phyloP scores from a whole-genome alignment of 2,329 filamentous ascomycete genomes.

The Aspergillus tubingensis region DNA sequence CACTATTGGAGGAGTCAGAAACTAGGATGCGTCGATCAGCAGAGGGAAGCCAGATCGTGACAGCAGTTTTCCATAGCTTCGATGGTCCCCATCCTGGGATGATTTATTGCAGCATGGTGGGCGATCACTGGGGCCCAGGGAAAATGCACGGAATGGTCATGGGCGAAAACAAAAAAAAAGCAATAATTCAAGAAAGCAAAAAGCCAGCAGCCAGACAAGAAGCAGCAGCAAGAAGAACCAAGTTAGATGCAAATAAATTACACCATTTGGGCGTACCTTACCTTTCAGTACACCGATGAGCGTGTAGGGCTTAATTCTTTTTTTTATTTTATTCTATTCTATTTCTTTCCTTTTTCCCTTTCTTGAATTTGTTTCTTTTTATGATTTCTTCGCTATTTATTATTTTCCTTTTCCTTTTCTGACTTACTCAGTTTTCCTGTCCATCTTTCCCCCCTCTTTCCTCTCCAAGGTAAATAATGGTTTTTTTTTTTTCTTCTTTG shows the following conservation, averaged over 20 bases:
- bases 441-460: not conserved
- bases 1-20: slow-evolving; percentile 43
- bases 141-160: slow-evolving; percentile 27
- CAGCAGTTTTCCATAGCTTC: slow-evolving; percentile 40
- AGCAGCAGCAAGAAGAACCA: not conserved
- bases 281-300: slow-evolving; percentile 16
- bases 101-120: slow-evolving; percentile 41
- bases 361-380: slow-evolving; percentile 9
- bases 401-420: slow-evolving; percentile 6
- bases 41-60: slow-evolving; percentile 39
- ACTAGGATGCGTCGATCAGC: slow-evolving; percentile 39
- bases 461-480: not conserved
- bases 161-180: slow-evolving; percentile 8
- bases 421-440: no score
- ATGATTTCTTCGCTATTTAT: not conserved
- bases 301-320: slow-evolving; percentile 10
- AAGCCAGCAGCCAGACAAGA: not conserved
- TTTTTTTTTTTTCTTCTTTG: no score
- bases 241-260: slow-evolving; percentile 9
- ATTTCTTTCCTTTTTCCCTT: not conserved
- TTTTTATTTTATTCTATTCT: not conserved
- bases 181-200: slow-evolving; percentile 15
- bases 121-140: slow-evolving; percentile 40
- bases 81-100: slow-evolving; percentile 35
- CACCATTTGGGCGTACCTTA: slow-evolving; percentile 18